phyloP scores from a whole-genome alignment of 106 monocot species.

The Dendrobium nobile region DNA sequence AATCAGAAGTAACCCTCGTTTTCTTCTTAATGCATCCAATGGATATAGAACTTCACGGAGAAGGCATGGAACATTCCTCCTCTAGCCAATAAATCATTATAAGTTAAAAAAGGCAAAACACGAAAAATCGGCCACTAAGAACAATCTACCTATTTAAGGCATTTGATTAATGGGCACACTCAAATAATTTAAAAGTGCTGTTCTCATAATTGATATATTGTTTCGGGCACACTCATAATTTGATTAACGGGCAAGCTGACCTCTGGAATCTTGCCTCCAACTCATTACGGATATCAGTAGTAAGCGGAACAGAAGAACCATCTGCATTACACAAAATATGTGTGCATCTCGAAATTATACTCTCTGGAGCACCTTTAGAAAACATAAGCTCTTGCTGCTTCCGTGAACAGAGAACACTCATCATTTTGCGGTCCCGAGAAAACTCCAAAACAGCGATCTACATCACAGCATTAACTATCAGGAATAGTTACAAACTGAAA shows the following conservation, averaged over 20 bases:
- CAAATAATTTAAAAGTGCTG: background rate
- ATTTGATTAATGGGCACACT: background rate
- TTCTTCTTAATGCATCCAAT: no score
- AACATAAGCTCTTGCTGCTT: conserved; percentile 99
- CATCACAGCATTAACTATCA: conserved; percentile 2
- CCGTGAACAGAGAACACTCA: conserved; percentile 95
- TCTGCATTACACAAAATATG: conserved; percentile 98
- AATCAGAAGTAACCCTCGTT: no score
- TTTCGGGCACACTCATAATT: no score
- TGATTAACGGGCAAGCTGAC: conserved; percentile 18
- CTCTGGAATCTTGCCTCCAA: conserved; percentile 82
- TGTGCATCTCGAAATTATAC: conserved; percentile 84
- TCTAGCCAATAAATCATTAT: no score
- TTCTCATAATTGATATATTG: background rate
- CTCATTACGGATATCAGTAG: conserved; percentile 77
- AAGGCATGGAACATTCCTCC: no score
- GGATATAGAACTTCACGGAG: no score
- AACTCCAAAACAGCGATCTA: conserved; percentile 87
- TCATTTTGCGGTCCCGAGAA: conserved; percentile 98
- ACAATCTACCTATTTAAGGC: background rate
- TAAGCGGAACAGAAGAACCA: conserved; percentile 93
- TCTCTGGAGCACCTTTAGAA: conserved; percentile 98
- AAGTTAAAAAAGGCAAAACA: no score
- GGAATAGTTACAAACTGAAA: conserved; percentile 3
- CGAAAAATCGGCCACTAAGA: background rate